These are phyloP conservation scores for Colletotrichum eleusines DNA, from an alignment of 2,329 filamentous ascomycete species.

Conservation along the genomic window DNA sequence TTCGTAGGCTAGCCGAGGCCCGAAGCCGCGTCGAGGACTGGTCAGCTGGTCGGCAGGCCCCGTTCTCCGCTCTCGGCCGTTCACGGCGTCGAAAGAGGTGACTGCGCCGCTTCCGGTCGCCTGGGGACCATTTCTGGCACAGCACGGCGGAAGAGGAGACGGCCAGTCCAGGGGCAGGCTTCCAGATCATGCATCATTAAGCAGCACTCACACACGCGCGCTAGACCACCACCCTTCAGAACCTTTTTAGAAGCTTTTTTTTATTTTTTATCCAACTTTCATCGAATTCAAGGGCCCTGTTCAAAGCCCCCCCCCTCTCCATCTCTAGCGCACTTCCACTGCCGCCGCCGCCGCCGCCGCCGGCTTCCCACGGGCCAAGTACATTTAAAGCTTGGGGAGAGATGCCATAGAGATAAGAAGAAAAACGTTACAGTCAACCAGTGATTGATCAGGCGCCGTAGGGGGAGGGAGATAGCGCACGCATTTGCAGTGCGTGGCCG, in stretches of 20 bases:
- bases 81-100: background rate
- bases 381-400: slow-evolving; percentile 4
- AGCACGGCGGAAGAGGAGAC: background rate
- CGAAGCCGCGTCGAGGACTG: slow-evolving; percentile 16
- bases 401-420: background rate
- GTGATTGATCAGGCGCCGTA: background rate
- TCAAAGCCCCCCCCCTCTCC: background rate
- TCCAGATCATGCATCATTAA: background rate
- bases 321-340: background rate
- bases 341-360: background rate
- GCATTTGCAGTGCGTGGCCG: background rate
- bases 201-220: background rate
- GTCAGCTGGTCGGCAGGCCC: background rate
- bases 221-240: background rate
- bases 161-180: background rate
- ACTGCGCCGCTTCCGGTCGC: slow-evolving; percentile 9
- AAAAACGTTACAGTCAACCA: background rate
- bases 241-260: background rate
- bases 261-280: too few species aligned
- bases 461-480: background rate
- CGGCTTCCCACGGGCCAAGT: background rate
- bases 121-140: background rate
- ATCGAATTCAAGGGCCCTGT: slow-evolving; percentile 7
- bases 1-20: slow-evolving; percentile 8
- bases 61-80: background rate